A percentile compares a stretch with the other conserved stretches of the same genome.
These are phyloP conservation scores for Cronartium quercuum DNA, from an alignment of 1,284 basidiomycete species.

Conservation along the genomic window DNA sequence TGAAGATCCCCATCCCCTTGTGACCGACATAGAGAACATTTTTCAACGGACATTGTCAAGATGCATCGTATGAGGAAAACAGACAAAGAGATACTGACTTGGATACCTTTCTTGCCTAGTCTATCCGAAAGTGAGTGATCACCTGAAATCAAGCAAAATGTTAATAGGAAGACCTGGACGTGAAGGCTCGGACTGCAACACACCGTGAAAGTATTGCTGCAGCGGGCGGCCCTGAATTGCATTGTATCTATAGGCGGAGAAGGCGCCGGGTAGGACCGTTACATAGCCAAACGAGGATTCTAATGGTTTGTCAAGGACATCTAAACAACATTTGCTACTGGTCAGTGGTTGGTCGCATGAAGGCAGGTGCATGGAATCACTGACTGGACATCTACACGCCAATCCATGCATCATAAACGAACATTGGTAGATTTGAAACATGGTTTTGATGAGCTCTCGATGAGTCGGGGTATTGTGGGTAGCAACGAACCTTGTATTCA, in stretches of 20 bases:
- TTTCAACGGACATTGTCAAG: background rate
- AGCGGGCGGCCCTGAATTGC: slow-evolving; percentile 88
- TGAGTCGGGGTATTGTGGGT: no score
- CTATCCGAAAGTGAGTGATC: slow-evolving; percentile 64
- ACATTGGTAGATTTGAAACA: no score
- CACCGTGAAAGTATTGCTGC: slow-evolving; percentile 97
- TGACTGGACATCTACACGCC: slow-evolving; percentile 35
- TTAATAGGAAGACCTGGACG: background rate
- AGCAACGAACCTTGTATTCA: slow-evolving; percentile 63
- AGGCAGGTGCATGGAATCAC: background rate
- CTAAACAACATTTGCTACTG: background rate
- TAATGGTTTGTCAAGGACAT: slow-evolving; percentile 68
- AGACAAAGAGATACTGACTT: slow-evolving; percentile 47
- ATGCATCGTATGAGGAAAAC: background rate
- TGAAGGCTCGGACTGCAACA: background rate
- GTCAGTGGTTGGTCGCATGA: background rate
- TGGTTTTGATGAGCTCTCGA: no score
- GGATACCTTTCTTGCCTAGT: slow-evolving; percentile 85
- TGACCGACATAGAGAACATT: background rate
- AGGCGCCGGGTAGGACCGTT: slow-evolving; percentile 90
- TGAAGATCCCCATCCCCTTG: slow-evolving; percentile 90
- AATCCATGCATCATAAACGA: no score
- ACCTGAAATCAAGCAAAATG: background rate
- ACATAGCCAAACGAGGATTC: slow-evolving; percentile 94
- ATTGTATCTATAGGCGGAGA: slow-evolving; percentile 85